Base-by-base conservation (phyloP, 78 protist species). In the Tieghemostelium lacteum region DNA sequence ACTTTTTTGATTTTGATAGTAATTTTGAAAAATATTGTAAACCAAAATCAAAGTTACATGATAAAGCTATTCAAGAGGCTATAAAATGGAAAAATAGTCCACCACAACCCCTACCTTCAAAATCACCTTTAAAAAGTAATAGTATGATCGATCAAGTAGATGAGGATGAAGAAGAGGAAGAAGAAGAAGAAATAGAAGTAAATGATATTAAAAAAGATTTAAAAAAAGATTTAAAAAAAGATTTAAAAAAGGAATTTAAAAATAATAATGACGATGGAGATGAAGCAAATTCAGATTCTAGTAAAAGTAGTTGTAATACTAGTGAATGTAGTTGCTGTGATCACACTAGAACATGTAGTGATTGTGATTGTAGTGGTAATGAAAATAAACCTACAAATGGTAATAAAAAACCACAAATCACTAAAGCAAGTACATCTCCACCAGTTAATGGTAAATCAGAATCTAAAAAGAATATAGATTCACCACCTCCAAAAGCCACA, bases 101-200 rank as follows among this genome's bases (percentile, higher is more conserved):
- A 50, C 29, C 39, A 24, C 31, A 28, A 19, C 33, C 20, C 17
- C 36, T 31, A 54, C 60, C 52, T 45, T 45, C 52, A 45, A 10
- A 14, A 45, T 14, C 6, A 45, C 10, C 52, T 14, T 14, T 14
- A 45, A 6, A 6, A 6, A 45, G 52, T 14, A 45, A 45, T 6
- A 45, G 6, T 45, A 14, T 45, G 10, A 45, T 10, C 52, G 10
- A 10, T 45, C n/a, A 45, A 45, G 52, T 14, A 45, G 52, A 45
- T 14, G 52, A 45, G 52, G 52, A 45, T 14, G 52, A 74, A 22
- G 8, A 33, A 2, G 73, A 76, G 22, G 73, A 45, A 7, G 73
- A 76, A 33, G 62, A 22, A 19, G 73, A 75, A 16, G 72, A 75
- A 19, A 26, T 33, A 34, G 58, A 42, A 16, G 74, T 42, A 28